phyloP scores from a whole-genome alignment of 2,329 filamentous ascomycete species.

The Parastagonospora avenae region DNA sequence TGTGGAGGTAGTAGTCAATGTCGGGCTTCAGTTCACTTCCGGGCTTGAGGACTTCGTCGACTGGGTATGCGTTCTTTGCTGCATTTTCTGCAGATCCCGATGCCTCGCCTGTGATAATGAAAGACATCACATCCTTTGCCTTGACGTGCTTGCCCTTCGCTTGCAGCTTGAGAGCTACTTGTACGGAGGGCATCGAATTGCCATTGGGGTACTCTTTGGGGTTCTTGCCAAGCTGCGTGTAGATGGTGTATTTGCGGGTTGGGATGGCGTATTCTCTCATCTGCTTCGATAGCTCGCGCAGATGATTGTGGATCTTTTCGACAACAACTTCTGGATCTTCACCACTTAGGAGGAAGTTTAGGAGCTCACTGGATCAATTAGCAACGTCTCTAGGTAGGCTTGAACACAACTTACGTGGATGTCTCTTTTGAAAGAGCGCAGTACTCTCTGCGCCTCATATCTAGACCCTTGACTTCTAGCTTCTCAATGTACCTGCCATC shows the following conservation, averaged over 20 bases:
- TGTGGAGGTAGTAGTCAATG: slow-evolving; percentile 97
- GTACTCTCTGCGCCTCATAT: slow-evolving; percentile 98
- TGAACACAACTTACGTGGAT: slow-evolving; percentile 61
- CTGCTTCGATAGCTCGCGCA: slow-evolving; percentile 79
- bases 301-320: slow-evolving; percentile 88
- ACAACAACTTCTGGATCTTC: slow-evolving; percentile 89
- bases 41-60: slow-evolving; percentile 80
- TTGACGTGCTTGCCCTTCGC: slow-evolving; percentile 85
- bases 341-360: slow-evolving; percentile 94
- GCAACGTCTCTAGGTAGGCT: neutral
- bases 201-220: slow-evolving; percentile 94
- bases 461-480: slow-evolving; percentile 96
- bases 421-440: slow-evolving; percentile 95
- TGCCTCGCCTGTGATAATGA: slow-evolving; percentile 79
- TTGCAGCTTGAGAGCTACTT: slow-evolving; percentile 88
- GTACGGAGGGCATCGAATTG: slow-evolving; percentile 94
- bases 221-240: slow-evolving; percentile 93
- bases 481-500: slow-evolving; percentile 92
- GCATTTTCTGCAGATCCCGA: slow-evolving; percentile 70
- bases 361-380: slow-evolving; percentile 62
- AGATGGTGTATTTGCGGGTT: slow-evolving; percentile 91
- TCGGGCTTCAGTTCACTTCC: slow-evolving; percentile 81
- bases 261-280: slow-evolving; percentile 83
- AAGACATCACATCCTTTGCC: slow-evolving; percentile 94
- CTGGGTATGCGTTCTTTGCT: slow-evolving; percentile 87